Evolutionary conservation across 495 filamentous ascomycete species (phyloP), one percentile per base, ranked within the genome.

Genomic region (Xylaria nigripes): DNA sequence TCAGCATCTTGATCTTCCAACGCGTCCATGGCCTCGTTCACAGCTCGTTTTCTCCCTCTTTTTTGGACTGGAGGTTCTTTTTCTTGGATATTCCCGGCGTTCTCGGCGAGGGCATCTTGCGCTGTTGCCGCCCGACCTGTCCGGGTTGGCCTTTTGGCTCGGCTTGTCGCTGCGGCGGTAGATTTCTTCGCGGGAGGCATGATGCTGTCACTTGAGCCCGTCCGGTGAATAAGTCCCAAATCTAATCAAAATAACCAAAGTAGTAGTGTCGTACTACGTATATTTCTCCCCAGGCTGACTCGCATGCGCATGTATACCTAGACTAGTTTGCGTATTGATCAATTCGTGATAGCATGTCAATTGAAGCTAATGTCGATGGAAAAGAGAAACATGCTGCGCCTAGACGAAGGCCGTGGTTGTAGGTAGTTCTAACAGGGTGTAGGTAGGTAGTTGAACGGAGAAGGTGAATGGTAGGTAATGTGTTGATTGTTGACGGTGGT

Each of bases 191-290:
- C 66, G 23, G 73, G 68, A 19, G 75, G 62, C 73, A 75, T 77
- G 29, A 52, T 59, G 60, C 58, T 45, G 63, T 56, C 18, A 67
- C 68, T 25, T 52, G 60, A 27, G 66, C 62, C 52, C 72, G 30
- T 64, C 68, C 63, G 70, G 75, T 15, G 72, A 73, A 66, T 66
- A 66, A 60, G 54, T 66, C 62, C 21, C 65, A 64, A 25, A 75
- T 72, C 68, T 86, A 86, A 54, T 82, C 85, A 32, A 84, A 72
- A 36, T 44, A 86, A 70, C n/a, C 74, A 78, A 55, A 84, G 78
- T 22, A 87, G 60, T 30, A 76, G 80, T 25, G 76, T 68, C 55
- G 25, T 53, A 60, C 67, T 71, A 51, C 54, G 43, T 58, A 40
- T 2, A 16, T 5, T 72, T 57, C 64, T 51, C 72, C 73, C 72